phyloP scores from a whole-genome alignment of 306 rosid species.

The Dalbergia oliveri region DNA sequence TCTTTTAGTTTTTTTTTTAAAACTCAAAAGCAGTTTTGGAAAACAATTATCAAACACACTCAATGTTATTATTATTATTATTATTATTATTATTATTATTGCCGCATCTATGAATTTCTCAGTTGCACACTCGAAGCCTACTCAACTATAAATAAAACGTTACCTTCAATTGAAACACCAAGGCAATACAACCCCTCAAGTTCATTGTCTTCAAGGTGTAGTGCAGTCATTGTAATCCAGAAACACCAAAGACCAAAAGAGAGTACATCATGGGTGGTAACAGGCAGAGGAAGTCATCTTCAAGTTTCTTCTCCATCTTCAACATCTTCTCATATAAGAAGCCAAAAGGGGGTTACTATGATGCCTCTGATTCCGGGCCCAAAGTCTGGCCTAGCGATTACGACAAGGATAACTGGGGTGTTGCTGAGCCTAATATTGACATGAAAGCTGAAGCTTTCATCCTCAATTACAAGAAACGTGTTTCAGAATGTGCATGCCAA shows the following conservation, averaged over 20 bases:
- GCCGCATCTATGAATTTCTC: too few relatives aligned
- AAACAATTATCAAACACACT: too few relatives aligned
- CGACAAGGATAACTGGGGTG: slow-evolving; percentile 62
- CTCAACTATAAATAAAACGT: slow-evolving; percentile 21
- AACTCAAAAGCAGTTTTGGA: too few relatives aligned
- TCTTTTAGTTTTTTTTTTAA: too few relatives aligned
- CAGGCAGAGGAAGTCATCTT: slow-evolving; percentile 58
- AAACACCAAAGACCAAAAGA: not conserved
- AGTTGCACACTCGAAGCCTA: not conserved
- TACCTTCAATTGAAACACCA: slow-evolving; percentile 25
- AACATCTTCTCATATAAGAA: slow-evolving; percentile 55
- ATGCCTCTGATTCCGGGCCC: slow-evolving; percentile 35
- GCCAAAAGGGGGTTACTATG: slow-evolving; percentile 35
- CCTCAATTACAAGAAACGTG: slow-evolving; percentile 48
- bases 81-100: too few relatives aligned
- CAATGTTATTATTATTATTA: too few relatives aligned
- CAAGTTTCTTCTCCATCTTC: slow-evolving; percentile 61
- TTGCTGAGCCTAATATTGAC: slow-evolving; percentile 70
- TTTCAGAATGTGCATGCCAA: slow-evolving; percentile 54
- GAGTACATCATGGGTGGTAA: slow-evolving; percentile 57
- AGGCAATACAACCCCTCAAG: not conserved
- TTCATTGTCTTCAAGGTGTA: not conserved
- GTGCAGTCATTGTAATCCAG: not conserved
- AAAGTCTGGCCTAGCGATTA: slow-evolving; percentile 70
- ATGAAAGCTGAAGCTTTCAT: slow-evolving; percentile 65